phyloP scores from a whole-genome alignment of 352 stramenopile species.

The Pythium aristosporum region DNA sequence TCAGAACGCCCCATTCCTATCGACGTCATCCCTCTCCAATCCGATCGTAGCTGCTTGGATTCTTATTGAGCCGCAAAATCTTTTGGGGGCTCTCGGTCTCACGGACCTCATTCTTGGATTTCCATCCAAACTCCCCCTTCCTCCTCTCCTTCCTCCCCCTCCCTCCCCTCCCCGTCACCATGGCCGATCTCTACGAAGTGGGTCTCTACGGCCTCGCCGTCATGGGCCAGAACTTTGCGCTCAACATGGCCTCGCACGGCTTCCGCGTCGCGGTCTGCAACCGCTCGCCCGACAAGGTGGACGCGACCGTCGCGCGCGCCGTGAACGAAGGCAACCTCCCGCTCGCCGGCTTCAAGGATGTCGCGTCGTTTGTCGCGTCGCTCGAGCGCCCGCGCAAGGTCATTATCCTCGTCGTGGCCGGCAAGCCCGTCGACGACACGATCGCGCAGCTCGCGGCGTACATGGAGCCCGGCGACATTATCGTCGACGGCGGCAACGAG shows the following conservation, averaged over 20 bases:
- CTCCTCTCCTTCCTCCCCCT: not conserved
- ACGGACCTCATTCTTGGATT: conserved; percentile 16
- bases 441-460: conserved; percentile 85
- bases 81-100: not conserved
- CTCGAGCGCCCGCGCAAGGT: conserved; percentile 96
- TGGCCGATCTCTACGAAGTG: conserved; percentile 79
- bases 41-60: conserved; percentile 11
- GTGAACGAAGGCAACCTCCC: conserved; percentile 95
- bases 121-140: not conserved
- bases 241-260: conserved; percentile 98
- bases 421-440: conserved; percentile 94
- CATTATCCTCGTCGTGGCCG: conserved; percentile 98
- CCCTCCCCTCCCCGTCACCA: conserved; percentile 8
- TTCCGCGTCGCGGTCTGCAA: conserved; percentile 98
- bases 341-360: conserved; percentile 91
- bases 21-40: conserved; percentile 28
- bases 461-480: conserved; percentile 95
- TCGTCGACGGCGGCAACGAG: conserved; percentile 99
- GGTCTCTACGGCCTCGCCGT: conserved; percentile 92
- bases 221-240: conserved; percentile 99
- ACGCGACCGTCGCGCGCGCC: conserved; percentile 93
- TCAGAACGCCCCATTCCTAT: conserved; percentile 14
- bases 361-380: conserved; percentile 91
- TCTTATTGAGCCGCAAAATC: too few relatives aligned
- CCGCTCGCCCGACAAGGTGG: conserved; percentile 95